Conservation (phyloP, 768 basidiomycete genomes). For the Russula abietina region DNA sequence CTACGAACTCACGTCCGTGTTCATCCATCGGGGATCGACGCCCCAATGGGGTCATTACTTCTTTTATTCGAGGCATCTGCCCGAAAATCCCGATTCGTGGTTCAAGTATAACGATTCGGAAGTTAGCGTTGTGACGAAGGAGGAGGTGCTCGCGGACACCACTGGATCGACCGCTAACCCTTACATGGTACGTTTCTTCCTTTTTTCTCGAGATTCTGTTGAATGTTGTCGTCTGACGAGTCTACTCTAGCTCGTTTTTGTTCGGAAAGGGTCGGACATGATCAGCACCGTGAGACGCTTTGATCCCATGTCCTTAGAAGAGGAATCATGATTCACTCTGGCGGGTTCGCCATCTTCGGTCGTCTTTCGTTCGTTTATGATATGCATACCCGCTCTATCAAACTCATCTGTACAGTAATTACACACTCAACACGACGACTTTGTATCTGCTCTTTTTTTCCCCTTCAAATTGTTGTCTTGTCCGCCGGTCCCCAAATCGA, state of each 20-base stretch:
- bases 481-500: too few relatives aligned
- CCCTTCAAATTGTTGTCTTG: neutral
- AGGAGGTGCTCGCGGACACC: slow-evolving; percentile 83
- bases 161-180: slow-evolving; percentile 90
- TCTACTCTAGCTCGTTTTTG: slow-evolving; percentile 67
- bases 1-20: slow-evolving; percentile 91
- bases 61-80: slow-evolving; percentile 88
- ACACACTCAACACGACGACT: slow-evolving; percentile 2
- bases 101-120: slow-evolving; percentile 96
- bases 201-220: neutral
- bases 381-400: slow-evolving; percentile 13
- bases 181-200: slow-evolving; percentile 58
- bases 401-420: slow-evolving; percentile 15
- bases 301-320: slow-evolving; percentile 30
- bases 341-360: neutral
- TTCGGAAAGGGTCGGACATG: slow-evolving; percentile 69
- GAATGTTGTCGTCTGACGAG: neutral
- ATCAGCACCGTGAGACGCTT: slow-evolving; percentile 78
- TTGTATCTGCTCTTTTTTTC: neutral
- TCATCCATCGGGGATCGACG: slow-evolving; percentile 86
- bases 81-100: slow-evolving; percentile 75
- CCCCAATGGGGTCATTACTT: slow-evolving; percentile 93
- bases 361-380: neutral
- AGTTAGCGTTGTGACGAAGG: slow-evolving; percentile 68
- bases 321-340: slow-evolving; percentile 22